Evolutionary conservation across 305 asterid species (phyloP).

Genomic region (Ajuga reptans): DNA sequence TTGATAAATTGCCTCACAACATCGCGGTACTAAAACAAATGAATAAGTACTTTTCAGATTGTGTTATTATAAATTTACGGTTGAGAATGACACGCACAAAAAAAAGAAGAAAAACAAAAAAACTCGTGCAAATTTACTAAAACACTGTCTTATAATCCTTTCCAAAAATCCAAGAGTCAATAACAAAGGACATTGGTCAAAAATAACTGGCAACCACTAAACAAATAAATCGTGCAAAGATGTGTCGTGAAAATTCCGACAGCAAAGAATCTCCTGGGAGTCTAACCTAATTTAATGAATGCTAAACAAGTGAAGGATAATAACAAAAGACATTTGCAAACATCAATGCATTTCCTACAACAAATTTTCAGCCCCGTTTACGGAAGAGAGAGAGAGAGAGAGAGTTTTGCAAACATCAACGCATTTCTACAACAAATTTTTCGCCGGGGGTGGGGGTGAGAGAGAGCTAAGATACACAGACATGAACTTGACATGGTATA

Average conservation of each 20-base stretch:
- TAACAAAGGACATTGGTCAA: not conserved
- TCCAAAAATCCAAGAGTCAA: not conserved
- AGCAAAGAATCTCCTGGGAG: not conserved
- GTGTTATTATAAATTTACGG: not conserved
- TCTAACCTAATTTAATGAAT: not conserved
- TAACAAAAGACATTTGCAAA: too few relatives aligned
- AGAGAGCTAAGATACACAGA: too few relatives aligned
- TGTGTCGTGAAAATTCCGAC: not conserved
- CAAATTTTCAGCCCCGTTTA: not conserved
- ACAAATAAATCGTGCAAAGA: not conserved
- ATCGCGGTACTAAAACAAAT: conserved; percentile 74
- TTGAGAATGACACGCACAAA: not conserved
- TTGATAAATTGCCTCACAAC: conserved; percentile 83
- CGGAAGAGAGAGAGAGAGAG: too few relatives aligned
- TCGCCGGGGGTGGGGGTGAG: not conserved
- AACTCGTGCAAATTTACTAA: too few relatives aligned
- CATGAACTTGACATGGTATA: not conserved
- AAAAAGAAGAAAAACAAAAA: not conserved
- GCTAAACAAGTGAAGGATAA: not conserved
- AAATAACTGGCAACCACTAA: not conserved
- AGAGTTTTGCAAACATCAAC: too few relatives aligned
- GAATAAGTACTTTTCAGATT: not conserved
- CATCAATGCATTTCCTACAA: too few relatives aligned
- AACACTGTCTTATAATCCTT: not conserved
- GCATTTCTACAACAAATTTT: too few relatives aligned